phyloP scores from a whole-genome alignment of 2,329 filamentous ascomycete species.

The Xylaria sp. region DNA sequence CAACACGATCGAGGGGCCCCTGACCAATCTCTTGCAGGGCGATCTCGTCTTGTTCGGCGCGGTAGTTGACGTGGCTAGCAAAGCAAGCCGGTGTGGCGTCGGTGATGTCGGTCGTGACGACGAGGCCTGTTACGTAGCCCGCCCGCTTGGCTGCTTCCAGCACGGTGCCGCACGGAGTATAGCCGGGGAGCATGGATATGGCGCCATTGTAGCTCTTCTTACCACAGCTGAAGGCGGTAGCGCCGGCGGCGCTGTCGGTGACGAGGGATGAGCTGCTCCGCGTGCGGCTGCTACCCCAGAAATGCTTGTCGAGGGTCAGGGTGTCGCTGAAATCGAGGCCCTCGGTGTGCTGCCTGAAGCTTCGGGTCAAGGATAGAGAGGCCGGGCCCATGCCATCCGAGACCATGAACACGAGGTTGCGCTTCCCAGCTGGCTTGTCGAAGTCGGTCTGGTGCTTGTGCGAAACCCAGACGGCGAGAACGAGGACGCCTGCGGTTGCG shows the following conservation, averaged over 20 bases:
- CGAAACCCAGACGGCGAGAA: conserved; percentile 78
- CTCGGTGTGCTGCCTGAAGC: conserved; percentile 79
- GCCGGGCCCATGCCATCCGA: conserved; percentile 98
- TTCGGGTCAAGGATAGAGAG: conserved; percentile 83
- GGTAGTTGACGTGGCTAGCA: conserved; percentile 80
- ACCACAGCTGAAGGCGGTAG: conserved; percentile 93
- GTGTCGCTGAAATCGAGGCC: conserved; percentile 76
- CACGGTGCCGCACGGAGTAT: conserved; percentile 85
- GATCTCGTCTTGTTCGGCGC: conserved; percentile 85
- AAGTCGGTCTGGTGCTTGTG: conserved; percentile 64
- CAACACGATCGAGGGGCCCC: conserved; percentile 82
- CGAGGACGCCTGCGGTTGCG: conserved; percentile 77
- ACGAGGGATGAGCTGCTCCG: conserved; percentile 83
- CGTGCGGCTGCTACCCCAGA: conserved; percentile 89
- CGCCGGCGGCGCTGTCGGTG: conserved; percentile 95
- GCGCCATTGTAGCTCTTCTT: conserved; percentile 96
- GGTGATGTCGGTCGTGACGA: conserved; percentile 93
- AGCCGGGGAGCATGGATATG: conserved; percentile 85
- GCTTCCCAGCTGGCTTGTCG: conserved; percentile 65
- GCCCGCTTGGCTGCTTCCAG: conserved; percentile 92
- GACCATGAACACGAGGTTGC: conserved; percentile 98
- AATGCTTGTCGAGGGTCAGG: conserved; percentile 81
- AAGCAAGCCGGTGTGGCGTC: conserved; percentile 98
- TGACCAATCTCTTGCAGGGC: conserved; percentile 91
- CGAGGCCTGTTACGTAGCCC: conserved; percentile 90